These are phyloP conservation scores for Inonotus hispidus DNA, from an alignment of 1,284 basidiomycete species.

Conservation along the genomic window DNA sequence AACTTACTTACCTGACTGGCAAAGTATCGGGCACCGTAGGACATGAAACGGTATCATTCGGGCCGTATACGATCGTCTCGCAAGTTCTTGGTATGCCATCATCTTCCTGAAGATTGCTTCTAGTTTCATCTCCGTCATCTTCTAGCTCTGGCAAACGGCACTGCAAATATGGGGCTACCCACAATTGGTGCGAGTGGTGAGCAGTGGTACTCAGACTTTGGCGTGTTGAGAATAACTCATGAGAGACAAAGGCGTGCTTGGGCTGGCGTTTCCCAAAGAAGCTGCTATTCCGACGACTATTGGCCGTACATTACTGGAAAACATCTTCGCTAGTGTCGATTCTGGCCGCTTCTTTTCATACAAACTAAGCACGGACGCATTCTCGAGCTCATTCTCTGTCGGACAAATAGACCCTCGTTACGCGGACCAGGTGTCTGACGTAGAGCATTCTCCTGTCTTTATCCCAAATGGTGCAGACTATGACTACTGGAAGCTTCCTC, in stretches of 20 bases:
- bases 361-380: conserved; percentile 38
- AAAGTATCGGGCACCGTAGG: conserved; percentile 11
- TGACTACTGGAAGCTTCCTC: conserved; percentile 56
- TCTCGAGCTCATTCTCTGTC: conserved; percentile 46
- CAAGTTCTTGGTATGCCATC: conserved; percentile 36
- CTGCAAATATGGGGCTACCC: conserved; percentile 39
- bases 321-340: conserved; percentile 40
- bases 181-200: conserved; percentile 46
- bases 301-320: conserved; percentile 44
- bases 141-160: conserved; percentile 43
- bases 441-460: conserved; percentile 41
- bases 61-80: conserved; percentile 24
- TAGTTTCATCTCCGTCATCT: conserved; percentile 16
- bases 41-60: conserved; percentile 16
- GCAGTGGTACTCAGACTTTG: background rate
- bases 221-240: background rate
- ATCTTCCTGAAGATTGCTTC: background rate
- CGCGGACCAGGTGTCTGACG: conserved; percentile 30
- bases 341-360: conserved; percentile 47
- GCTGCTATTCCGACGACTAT: conserved; percentile 41
- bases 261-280: conserved; percentile 44
- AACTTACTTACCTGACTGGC: conserved; percentile 17
- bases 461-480: conserved; percentile 33
- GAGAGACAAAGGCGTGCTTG: conserved; percentile 33
- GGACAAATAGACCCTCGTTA: conserved; percentile 42